Evolutionary conservation across 257 asterid genomes (phyloP).

Genomic region (Penstemon newberryi): DNA sequence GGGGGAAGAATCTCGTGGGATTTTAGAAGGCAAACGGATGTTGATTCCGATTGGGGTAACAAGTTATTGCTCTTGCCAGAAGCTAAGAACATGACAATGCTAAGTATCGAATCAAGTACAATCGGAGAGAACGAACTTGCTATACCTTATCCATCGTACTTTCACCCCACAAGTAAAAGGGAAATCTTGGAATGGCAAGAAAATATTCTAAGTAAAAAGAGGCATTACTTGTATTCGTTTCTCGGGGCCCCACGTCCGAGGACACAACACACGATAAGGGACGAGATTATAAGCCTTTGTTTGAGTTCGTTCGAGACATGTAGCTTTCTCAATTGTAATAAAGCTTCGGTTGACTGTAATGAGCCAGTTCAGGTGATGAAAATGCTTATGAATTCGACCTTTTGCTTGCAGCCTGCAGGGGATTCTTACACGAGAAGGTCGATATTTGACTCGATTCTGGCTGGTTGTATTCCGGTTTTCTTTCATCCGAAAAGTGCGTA

Average conservation of each 20-base stretch:
- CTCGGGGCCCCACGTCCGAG: conserved; percentile 19
- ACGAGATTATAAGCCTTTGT: conserved; percentile 24
- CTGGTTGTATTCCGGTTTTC: conserved; percentile 37
- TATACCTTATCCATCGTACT: conserved; percentile 29
- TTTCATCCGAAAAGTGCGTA: conserved; percentile 24
- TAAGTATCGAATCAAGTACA: conserved; percentile 28
- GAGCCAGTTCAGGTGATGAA: conserved; percentile 23
- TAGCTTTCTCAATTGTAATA: conserved; percentile 19
- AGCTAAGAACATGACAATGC: conserved; percentile 25
- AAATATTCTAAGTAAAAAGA: neutral
- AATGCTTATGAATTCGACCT: conserved; percentile 21
- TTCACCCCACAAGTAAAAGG: conserved; percentile 22
- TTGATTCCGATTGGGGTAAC: conserved; percentile 25
- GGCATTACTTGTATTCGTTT: conserved; percentile 22
- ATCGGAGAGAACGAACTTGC: conserved; percentile 22
- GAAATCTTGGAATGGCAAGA: conserved; percentile 20
- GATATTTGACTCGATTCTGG: conserved; percentile 26
- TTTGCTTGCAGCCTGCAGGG: conserved; percentile 33
- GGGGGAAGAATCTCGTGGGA: conserved; percentile 23
- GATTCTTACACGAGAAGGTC: conserved; percentile 28
- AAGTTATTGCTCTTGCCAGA: conserved; percentile 25
- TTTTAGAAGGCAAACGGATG: conserved; percentile 22
- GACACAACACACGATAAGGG: conserved; percentile 15
- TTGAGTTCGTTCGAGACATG: conserved; percentile 12
- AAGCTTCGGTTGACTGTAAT: neutral